Base-by-base conservation (phyloP, 176 grass and related monocot genomes). In the Cenchrus fungigraminus region DNA sequence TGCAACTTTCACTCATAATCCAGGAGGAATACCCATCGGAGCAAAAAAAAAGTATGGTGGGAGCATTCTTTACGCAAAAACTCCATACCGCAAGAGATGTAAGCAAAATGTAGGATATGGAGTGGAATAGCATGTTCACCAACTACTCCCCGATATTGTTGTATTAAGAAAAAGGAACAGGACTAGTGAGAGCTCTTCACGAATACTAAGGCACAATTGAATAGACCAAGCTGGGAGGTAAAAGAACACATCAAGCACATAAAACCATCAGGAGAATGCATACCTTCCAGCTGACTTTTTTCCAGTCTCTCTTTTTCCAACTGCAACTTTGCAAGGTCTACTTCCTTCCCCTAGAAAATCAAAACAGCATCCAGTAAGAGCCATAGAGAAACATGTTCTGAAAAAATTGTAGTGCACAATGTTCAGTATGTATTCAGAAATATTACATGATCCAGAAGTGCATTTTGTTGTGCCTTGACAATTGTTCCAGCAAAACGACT, bases 401-500 rank as follows among this genome's bases (percentile, higher is more conserved):
- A 63, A 64, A 91, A 22, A 31, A 29, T 51, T 51, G 43, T 3
- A 74, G 44, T 6, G 6, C 22, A 83, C 43, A 83, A 16, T 71
- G 2, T 69, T 52, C 42, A 73, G 54, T 22, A 60, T 75, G 14
- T 37, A 77, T 53, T 74, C 54, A 47, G 40, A 73, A 80, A 87
- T 43, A 89, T 78, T 87, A 97, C 91, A 85, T 93, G 94, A 87
- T 86, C 87, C 66, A 92, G 79, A 93, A 95, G 92, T 79, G 91
- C 82, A 42, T 87, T 89, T 62, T 95, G 84, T 42, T 97, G 88
- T 1, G 92, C 92, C 88, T 97, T 97, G 51, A 95, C 84, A 29
- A 97, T 97, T 66, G 95, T 97, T 69, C 88, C 88, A 68, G 95
- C 92, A 93, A 98, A 95, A 86, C 89, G 90, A 4, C 61, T 86